Evolutionary conservation across 2,329 filamentous ascomycete genomes (phyloP), one percentile per base, ranked within the genome.

Genomic region (Cladorrhinum sp.): DNA sequence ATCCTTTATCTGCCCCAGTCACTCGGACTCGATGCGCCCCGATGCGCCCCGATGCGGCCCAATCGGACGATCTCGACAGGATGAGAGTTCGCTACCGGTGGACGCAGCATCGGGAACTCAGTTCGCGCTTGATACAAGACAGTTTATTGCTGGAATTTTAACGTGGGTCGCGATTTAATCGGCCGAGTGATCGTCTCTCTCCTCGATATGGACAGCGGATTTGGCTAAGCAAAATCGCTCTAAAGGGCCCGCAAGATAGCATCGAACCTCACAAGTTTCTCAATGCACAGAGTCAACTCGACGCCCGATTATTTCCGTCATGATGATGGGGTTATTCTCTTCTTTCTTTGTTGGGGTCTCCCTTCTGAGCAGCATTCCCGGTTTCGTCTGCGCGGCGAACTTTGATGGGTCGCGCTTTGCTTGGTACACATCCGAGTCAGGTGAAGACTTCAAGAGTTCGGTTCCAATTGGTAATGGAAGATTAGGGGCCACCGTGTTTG

Each of bases 391-490:
- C 10, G 42, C 42, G n/a, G 42, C 42, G 18, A 12, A 21, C 18
- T 46, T 46, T 46, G 42, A 46, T 46, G 42, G 42, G n/a, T 46
- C 42, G 42, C 42, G 42, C 16, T 46, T 46, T 21, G 42, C 42
- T 20, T 46, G 42, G 42, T 46, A 46, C n/a, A 20, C 42, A 18
- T 46, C 42, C 16, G 42, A 46, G n/a, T 46, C 42, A 16, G 42
- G 42, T 5, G n/a, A 46, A 46, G 42, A 46, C 42, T 46, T 46
- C n/a, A 46, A 46, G n/a, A 46, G 42, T 20, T 20, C 16, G 6
- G 42, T 61, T n/a, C 59, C 59, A 12, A 57, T 61, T 28, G 59
- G 59, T 14, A 61, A 61, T 18, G 59, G 59, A 46, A 23, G 59
- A 7, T 30, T 61, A 20, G 59, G 59, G 2, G 59, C 59, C 24